Percentiles rank a stretch among this genome's conserved stretches.
phyloP scores from a whole-genome alignment of 306 rosid species.

The Gastrolobium bilobum region DNA sequence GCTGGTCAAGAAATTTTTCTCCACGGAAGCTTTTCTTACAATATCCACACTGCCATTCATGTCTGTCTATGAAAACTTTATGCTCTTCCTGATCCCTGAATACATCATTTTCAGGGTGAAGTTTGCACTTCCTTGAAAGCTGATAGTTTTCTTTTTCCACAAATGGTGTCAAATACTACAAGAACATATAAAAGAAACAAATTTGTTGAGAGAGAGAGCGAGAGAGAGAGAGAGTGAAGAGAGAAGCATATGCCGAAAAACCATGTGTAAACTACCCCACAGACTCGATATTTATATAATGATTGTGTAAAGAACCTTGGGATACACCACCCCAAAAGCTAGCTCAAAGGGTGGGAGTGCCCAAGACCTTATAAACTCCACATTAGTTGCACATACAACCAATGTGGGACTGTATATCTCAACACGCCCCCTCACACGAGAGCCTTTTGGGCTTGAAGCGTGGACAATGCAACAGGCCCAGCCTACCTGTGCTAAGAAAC shows the following conservation, averaged over 20 bases:
- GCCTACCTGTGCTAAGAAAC: too few species aligned
- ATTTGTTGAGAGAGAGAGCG: slow-evolving; percentile 4
- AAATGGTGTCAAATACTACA: slow-evolving; percentile 92
- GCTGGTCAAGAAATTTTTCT: slow-evolving; percentile 92
- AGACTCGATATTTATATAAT: background rate
- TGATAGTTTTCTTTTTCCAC: slow-evolving; percentile 73
- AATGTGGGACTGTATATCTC: too few species aligned
- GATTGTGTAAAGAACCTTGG: too few species aligned
- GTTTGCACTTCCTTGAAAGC: slow-evolving; percentile 75
- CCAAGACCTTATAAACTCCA: too few species aligned
- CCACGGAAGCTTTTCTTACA: slow-evolving; percentile 94
- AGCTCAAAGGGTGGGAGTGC: too few species aligned
- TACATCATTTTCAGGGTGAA: slow-evolving; percentile 83
- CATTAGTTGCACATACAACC: too few species aligned
- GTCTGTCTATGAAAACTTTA: slow-evolving; percentile 72
- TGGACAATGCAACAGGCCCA: too few species aligned
- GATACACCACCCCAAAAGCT: too few species aligned
- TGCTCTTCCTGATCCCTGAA: slow-evolving; percentile 94
- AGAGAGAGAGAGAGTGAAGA: background rate
- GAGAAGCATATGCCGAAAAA: slow-evolving; percentile 5
- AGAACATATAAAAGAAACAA: slow-evolving; percentile 32
- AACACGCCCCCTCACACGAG: too few species aligned
- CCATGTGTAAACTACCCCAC: background rate
- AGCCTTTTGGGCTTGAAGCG: too few species aligned
- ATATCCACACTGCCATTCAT: slow-evolving; percentile 96